These are phyloP conservation scores for Alternaria metachromatica DNA, from an alignment of 2,329 filamentous ascomycete genomes.

Conservation along the genomic window DNA sequence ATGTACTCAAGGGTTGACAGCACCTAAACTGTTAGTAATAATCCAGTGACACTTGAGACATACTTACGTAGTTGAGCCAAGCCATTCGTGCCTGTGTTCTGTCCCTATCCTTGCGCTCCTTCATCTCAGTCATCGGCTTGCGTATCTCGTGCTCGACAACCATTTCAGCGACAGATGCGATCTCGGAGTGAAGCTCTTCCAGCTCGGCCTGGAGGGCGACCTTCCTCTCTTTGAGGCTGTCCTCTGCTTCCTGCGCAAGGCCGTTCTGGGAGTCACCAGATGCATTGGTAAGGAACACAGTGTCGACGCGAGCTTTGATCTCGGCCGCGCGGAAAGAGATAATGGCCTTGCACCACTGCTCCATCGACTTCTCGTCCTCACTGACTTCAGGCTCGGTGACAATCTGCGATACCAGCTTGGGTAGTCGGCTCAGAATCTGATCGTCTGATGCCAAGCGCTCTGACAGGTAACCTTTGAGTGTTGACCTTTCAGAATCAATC, in stretches of 20 bases:
- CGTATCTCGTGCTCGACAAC: constrained; percentile 71
- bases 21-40: constrained; percentile 34
- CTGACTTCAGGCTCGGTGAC: constrained; percentile 56
- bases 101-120: constrained; percentile 47
- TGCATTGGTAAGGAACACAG: constrained; percentile 59
- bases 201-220: constrained; percentile 67
- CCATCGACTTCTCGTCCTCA: constrained; percentile 61
- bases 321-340: constrained; percentile 50
- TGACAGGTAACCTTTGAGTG: constrained; percentile 59
- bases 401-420: constrained; percentile 70
- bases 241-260: constrained; percentile 25
- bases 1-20: constrained; percentile 53
- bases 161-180: constrained; percentile 74
- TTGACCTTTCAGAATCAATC: constrained; percentile 52
- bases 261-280: constrained; percentile 7
- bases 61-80: constrained; percentile 53
- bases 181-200: constrained; percentile 72
- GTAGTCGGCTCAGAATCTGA: constrained; percentile 67
- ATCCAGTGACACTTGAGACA: accelerated
- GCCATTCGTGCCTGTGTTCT: constrained; percentile 43
- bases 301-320: constrained; percentile 56
- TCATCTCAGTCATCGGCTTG: constrained; percentile 61
- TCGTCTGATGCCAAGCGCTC: constrained; percentile 67
- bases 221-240: constrained; percentile 60
- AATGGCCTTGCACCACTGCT: constrained; percentile 60